Evolutionary conservation across 1,284 basidiomycete genomes (phyloP).

Genomic region (Ustilago esculenta): DNA sequence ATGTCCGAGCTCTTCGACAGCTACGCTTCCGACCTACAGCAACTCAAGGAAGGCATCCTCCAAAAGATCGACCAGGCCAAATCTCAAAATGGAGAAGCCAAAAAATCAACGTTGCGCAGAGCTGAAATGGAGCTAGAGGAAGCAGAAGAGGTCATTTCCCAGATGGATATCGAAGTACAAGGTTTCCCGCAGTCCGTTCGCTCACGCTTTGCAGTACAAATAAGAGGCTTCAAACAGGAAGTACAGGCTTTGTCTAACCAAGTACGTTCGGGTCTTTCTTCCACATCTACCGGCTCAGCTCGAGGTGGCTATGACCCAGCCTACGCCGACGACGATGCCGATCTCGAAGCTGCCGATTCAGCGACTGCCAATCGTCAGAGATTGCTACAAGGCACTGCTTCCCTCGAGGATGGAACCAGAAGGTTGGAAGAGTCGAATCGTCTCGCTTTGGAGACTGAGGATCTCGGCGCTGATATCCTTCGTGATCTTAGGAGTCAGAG

Average conservation of each 20-base stretch:
- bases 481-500: slow-evolving; percentile 84
- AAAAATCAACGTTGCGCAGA: slow-evolving; percentile 81
- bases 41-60: slow-evolving; percentile 54
- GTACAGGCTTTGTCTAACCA: slow-evolving; percentile 54
- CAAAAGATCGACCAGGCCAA: slow-evolving; percentile 45
- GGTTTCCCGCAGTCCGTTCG: slow-evolving; percentile 79
- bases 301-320: slow-evolving; percentile 24
- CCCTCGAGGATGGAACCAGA: slow-evolving; percentile 69
- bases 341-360: slow-evolving; percentile 46
- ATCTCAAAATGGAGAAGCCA: slow-evolving; percentile 73
- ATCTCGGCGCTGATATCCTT: slow-evolving; percentile 91
- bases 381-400: slow-evolving; percentile 67
- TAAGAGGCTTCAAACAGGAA: slow-evolving; percentile 51
- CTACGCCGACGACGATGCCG: slow-evolving; percentile 39
- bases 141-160: slow-evolving; percentile 91
- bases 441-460: slow-evolving; percentile 94
- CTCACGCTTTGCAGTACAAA: slow-evolving; percentile 51
- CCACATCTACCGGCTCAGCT: slow-evolving; percentile 9
- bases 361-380: slow-evolving; percentile 68
- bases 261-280: slow-evolving; percentile 28
- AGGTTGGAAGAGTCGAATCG: slow-evolving; percentile 89
- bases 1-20: slow-evolving; percentile 67
- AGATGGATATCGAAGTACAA: slow-evolving; percentile 99
- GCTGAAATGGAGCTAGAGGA: slow-evolving; percentile 97
- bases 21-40: slow-evolving; percentile 62